These are phyloP conservation scores for Globisporangium nagaii DNA, from an alignment of 352 stramenopile species.

Conservation along the genomic window DNA sequence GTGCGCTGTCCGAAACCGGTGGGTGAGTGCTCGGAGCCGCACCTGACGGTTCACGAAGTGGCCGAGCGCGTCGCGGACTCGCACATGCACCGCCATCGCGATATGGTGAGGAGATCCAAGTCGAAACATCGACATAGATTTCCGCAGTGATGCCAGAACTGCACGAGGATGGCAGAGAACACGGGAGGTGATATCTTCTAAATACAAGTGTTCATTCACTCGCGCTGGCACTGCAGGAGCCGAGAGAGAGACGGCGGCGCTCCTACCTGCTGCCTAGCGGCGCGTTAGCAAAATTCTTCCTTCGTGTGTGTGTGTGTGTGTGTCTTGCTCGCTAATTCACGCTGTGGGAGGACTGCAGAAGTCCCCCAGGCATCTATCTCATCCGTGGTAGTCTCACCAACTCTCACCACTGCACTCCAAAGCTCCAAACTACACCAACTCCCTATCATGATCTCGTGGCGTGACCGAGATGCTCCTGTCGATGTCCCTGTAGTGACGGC, in stretches of 20 bases:
- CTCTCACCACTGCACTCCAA: neutral
- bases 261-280: too few relatives aligned
- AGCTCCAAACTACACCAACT: too few relatives aligned
- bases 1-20: constrained; percentile 31
- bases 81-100: constrained; percentile 20
- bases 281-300: neutral
- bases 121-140: neutral
- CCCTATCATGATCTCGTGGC: too few relatives aligned
- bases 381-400: too few relatives aligned
- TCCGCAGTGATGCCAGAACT: too few relatives aligned
- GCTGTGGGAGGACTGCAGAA: too few relatives aligned
- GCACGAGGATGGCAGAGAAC: neutral
- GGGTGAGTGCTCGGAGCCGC: constrained; percentile 30
- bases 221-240: neutral
- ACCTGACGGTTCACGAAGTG: constrained; percentile 47
- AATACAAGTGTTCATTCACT: neutral
- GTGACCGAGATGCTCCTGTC: too few relatives aligned
- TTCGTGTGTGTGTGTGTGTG: neutral
- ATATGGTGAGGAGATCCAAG: constrained; percentile 14
- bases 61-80: constrained; percentile 46
- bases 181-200: neutral
- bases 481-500: too few relatives aligned
- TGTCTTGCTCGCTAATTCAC: neutral
- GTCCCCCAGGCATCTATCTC: too few relatives aligned
- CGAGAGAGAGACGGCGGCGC: too few relatives aligned